Evolutionary conservation across 306 rosid species (phyloP).

Genomic region (Lupinus albus): DNA sequence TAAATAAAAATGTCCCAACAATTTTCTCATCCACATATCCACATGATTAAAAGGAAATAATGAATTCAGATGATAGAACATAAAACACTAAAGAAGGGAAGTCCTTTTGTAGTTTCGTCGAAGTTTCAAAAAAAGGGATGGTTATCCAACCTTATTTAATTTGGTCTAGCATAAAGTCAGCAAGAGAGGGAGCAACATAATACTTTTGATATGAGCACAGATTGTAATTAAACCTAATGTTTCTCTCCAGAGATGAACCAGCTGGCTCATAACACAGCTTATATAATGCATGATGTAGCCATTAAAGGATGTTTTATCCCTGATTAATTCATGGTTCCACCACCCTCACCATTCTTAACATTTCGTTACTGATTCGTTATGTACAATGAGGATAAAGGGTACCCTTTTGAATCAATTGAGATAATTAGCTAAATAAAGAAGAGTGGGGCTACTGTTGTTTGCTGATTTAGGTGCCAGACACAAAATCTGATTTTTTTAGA

Average conservation of each 20-base stretch:
- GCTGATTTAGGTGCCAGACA: neutral
- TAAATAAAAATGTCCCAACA: too few relatives aligned
- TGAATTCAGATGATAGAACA: too few relatives aligned
- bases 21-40: too few relatives aligned
- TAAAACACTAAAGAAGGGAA: too few relatives aligned
- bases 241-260: conserved; percentile 22
- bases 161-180: too few relatives aligned
- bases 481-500: too few relatives aligned
- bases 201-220: neutral
- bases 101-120: too few relatives aligned
- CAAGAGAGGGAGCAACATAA: neutral
- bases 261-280: conserved; percentile 27
- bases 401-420: neutral
- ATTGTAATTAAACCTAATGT: neutral
- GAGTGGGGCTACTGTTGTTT: neutral
- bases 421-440: conserved; percentile 14
- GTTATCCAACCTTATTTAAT: too few relatives aligned
- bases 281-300: conserved; percentile 15
- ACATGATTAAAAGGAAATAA: too few relatives aligned
- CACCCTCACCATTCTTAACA: neutral
- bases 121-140: too few relatives aligned
- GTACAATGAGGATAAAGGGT: neutral
- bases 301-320: neutral
- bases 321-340: neutral
- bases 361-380: neutral